Base-by-base conservation (phyloP, 495 filamentous ascomycete species). In the Alectoria sarmentosa region DNA sequence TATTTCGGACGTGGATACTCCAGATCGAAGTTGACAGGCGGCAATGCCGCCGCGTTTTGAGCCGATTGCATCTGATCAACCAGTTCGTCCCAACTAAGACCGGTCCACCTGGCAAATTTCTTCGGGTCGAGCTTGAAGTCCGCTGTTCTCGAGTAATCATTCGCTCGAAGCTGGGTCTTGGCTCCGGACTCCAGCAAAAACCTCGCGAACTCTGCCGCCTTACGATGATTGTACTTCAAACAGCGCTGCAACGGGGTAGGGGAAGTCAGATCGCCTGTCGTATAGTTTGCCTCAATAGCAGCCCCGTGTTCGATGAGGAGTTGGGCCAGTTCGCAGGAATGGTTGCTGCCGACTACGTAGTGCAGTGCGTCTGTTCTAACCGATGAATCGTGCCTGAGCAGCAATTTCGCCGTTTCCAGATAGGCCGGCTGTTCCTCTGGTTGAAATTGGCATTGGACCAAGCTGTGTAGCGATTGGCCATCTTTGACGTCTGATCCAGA, bases 81-180 rank as follows among this genome's bases (percentile, higher is more conserved):
- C 19, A 61, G n/a, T 15, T 49, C 59, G 17, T 61, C 59, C 59
- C 59, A 61, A n/a, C 19, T 7, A 1, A 34, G 21, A 21, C 59
- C 59, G n/a, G 59, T 61, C 59, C 59, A 61, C 13, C 49, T 61
- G 8, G 42, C 59, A 32, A 61, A 61, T 34, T 61, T 61, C 30
- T 61, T 61, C 30, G 59, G 59, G 23, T 61, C 59, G 5, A 61
- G 30, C 28, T 61, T 61, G 38, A 44, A 61, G 5, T 48, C 42
- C 23, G 30, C 34, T 13, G 13, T 34, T 37, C 39, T 44, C 23
- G 41, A 49, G 23, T 46, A 34, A 23, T 61, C 59, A 28, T 48
- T 36, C 13, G 59, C 59, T 44, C n/a, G 30, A 34, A 61, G 59
- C 37, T 61, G 37, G 13, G 59, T 61, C 17, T 61, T 61, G 4